Evolutionary conservation across 768 basidiomycete genomes (phyloP).

Genomic region (Phallus indusiatus): DNA sequence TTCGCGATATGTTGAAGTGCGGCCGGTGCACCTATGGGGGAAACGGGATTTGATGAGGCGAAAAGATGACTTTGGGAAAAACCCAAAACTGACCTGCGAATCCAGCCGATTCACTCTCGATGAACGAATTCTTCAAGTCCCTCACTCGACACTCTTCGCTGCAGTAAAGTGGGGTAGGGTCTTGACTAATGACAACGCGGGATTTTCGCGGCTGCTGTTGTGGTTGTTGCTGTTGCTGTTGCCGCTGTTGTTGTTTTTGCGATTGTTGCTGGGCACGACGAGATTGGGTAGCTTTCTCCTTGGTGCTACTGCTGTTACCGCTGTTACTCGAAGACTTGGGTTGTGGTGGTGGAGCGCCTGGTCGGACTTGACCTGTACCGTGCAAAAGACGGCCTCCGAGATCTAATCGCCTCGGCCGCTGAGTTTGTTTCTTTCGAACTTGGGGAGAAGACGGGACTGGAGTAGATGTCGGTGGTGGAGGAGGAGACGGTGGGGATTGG

Average conservation of each 20-base stretch:
- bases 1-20: background rate
- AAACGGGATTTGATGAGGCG: too few relatives aligned
- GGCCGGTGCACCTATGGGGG: background rate
- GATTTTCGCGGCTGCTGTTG: slow-evolving; percentile 28
- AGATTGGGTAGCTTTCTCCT: slow-evolving; percentile 12
- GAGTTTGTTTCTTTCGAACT: slow-evolving; percentile 21
- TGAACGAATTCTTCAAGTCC: slow-evolving; percentile 32
- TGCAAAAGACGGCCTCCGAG: slow-evolving; percentile 45
- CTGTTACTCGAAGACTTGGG: slow-evolving; percentile 30
- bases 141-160: slow-evolving; percentile 63
- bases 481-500: background rate
- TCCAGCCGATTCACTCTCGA: slow-evolving; percentile 4
- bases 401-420: slow-evolving; percentile 14
- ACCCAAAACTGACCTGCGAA: background rate
- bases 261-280: background rate
- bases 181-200: slow-evolving; percentile 69
- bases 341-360: slow-evolving; percentile 28
- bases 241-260: slow-evolving; percentile 14
- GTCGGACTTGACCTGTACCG: slow-evolving; percentile 55
- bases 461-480: slow-evolving; percentile 2
- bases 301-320: slow-evolving; percentile 20
- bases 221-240: slow-evolving; percentile 16
- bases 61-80: too few relatives aligned
- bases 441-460: slow-evolving; percentile 16
- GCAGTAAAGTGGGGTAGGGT: slow-evolving; percentile 76